Conservation (phyloP, 2,329 filamentous ascomycete genomes). For the Trichophyton simii region DNA sequence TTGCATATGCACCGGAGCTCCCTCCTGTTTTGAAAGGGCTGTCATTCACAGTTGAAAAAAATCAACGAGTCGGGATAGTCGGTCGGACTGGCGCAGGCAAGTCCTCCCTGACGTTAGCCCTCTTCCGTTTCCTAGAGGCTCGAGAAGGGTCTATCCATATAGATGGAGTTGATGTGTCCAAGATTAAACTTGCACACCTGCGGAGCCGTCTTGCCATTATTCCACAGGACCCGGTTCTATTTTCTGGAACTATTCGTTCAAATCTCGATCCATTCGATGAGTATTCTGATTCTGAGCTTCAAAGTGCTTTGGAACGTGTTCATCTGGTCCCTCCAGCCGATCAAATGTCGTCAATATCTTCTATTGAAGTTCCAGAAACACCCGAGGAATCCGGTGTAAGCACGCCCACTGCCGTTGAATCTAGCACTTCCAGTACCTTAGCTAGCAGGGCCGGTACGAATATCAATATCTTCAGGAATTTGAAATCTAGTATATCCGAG, state of each 20-base stretch:
- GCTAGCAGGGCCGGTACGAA: constrained; percentile 14
- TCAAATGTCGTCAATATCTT: constrained; percentile 9
- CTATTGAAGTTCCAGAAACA: not conserved
- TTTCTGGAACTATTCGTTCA: constrained; percentile 62
- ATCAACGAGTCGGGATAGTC: constrained; percentile 62
- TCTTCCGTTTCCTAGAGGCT: constrained; percentile 67
- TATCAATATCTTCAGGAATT: constrained; percentile 50
- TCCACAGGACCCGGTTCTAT: constrained; percentile 69
- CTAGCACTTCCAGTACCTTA: constrained; percentile 10
- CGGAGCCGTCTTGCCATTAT: constrained; percentile 68
- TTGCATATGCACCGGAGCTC: constrained; percentile 58
- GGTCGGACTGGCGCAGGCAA: constrained; percentile 70
- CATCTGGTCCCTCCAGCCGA: constrained; percentile 46
- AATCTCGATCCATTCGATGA: constrained; percentile 68
- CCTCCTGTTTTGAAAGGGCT: constrained; percentile 58
- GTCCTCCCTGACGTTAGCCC: constrained; percentile 59
- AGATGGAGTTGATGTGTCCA: constrained; percentile 63
- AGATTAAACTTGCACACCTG: constrained; percentile 55
- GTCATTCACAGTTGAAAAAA: constrained; percentile 52
- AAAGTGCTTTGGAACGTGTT: constrained; percentile 56
- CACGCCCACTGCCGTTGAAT: constrained; percentile 13
- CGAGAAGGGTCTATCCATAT: constrained; percentile 53
- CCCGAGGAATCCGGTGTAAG: constrained; percentile 10
- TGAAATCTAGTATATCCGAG: constrained; percentile 54
- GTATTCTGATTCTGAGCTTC: constrained; percentile 55